These are phyloP conservation scores for Penicillium janthinellum DNA, from an alignment of 2,329 filamentous ascomycete species.

Conservation along the genomic window DNA sequence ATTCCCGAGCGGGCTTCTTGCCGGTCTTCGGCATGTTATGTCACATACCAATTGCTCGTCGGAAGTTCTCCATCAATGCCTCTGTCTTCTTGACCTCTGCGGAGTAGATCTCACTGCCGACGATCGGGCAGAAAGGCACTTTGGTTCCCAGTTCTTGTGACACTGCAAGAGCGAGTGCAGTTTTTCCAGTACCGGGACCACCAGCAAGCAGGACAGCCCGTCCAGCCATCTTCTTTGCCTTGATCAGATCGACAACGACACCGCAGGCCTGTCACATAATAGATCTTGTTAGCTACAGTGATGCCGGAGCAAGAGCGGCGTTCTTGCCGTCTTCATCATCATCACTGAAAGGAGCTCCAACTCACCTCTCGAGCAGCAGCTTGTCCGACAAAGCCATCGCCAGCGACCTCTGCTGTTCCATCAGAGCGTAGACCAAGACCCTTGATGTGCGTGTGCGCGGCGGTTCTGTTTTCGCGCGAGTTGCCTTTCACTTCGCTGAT, in stretches of 20 bases:
- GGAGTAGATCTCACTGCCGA: conserved; percentile 96
- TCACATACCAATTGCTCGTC: conserved; percentile 79
- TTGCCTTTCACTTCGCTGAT: conserved; percentile 95
- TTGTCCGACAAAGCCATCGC: conserved; percentile 88
- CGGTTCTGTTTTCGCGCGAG: conserved; percentile 92
- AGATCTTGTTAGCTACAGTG: conserved; percentile 14
- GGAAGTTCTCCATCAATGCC: conserved; percentile 98
- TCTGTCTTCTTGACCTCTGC: conserved; percentile 99
- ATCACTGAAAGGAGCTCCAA: conserved; percentile 7
- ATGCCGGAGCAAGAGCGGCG: background rate
- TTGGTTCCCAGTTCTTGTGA: conserved; percentile 97
- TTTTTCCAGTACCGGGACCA: conserved; percentile 95
- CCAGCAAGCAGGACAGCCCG: conserved; percentile 90
- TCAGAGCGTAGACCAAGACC: conserved; percentile 84
- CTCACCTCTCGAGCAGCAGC: conserved; percentile 80
- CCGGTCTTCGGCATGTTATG: background rate
- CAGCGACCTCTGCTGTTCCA: conserved; percentile 79
- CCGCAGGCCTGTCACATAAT: conserved; percentile 72
- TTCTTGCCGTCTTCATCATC: background rate
- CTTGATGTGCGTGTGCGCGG: conserved; percentile 97
- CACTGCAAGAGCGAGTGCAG: conserved; percentile 89
- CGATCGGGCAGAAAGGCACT: conserved; percentile 97
- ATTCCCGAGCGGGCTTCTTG: background rate
- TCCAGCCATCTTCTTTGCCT: conserved; percentile 95
- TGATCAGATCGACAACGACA: conserved; percentile 93